Evolutionary conservation across 805 yeast species (phyloP), one percentile per base, ranked within the genome.

Genomic region (Candida nemodendra): DNA sequence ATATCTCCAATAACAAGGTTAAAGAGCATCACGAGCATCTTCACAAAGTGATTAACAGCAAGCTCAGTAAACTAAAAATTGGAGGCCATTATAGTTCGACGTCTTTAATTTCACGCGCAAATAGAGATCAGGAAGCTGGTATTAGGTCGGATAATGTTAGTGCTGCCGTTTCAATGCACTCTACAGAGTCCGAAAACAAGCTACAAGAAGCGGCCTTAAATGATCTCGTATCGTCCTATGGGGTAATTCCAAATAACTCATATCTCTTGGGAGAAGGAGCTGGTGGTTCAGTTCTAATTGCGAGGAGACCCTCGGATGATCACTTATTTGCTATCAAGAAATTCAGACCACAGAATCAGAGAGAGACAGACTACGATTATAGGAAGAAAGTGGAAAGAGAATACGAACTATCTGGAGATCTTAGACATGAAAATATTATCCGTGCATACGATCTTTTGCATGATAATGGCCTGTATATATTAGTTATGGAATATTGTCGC

Each of bases 401-500:
- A 65, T 90, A 78, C 58, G 76, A 81, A 48, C 76, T 90, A 34
- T 95, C 95, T 0, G 84, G 89, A 12, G 73, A 81, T 4, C 65
- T 90, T 44, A 78, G 76, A 42, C 95, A 91, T 56, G 79, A 78
- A 44, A 90, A 90, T 61, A 71, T 90, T 39, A 81, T 90, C 47
- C 82, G 80, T 50, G 89, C 95, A 4, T 65, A 81, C 35, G 97
- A 90, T 54, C 72, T 90, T 58, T 66, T 90, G 44, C 76, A 79
- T 50, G 95, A 88, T 46, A 74, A 74, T 16, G 68, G 69, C 27
- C 67, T 68, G 42, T 80, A 76, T 55, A 74, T 76, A 40, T 85
- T 91, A 45, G 84, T 91, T 24, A 90, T 93, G 95, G 97, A 91
- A 57, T 91, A 83, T 59, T 85, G 95, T 38, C 91, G 88, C 2